These are phyloP conservation scores for Ceratobasidium sp. DNA, from an alignment of 1,284 basidiomycete genomes.

Conservation along the genomic window DNA sequence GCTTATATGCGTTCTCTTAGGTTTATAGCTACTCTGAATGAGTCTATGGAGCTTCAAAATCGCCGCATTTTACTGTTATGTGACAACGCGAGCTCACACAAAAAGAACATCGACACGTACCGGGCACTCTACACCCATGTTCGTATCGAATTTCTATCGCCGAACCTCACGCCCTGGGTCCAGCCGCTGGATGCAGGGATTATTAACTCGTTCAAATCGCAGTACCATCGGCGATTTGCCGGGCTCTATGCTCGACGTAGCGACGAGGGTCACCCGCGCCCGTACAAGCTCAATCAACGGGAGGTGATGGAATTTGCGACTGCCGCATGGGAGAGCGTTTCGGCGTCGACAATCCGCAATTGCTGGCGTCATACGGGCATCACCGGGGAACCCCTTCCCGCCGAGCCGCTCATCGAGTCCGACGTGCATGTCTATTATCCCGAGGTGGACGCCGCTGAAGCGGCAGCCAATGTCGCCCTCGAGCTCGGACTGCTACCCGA, in stretches of 20 bases:
- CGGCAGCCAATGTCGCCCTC: background rate
- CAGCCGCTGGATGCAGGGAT: constrained; percentile 46
- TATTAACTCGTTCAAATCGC: constrained; percentile 44
- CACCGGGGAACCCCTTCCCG: too few relatives aligned
- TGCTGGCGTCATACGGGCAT: constrained; percentile 46
- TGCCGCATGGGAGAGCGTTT: constrained; percentile 40
- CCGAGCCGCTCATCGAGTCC: background rate
- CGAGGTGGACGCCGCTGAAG: background rate
- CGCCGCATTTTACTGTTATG: constrained; percentile 32
- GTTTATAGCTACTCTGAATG: too few relatives aligned
- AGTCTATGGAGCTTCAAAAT: background rate
- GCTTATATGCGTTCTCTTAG: too few relatives aligned
- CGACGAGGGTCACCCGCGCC: constrained; percentile 12
- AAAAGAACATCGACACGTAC: too few relatives aligned
- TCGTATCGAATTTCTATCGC: constrained; percentile 20
- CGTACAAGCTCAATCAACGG: constrained; percentile 41
- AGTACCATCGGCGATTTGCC: constrained; percentile 16
- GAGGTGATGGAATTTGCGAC: constrained; percentile 37
- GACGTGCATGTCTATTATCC: background rate
- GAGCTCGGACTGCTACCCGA: background rate
- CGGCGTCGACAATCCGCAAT: constrained; percentile 25
- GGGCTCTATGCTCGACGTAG: constrained; percentile 11
- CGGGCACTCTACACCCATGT: constrained; percentile 23
- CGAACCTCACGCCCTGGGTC: constrained; percentile 41
- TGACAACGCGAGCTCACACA: constrained; percentile 31